Conservation (phyloP, 2,329 filamentous ascomycete species). For the Elsinoe necatrix region DNA sequence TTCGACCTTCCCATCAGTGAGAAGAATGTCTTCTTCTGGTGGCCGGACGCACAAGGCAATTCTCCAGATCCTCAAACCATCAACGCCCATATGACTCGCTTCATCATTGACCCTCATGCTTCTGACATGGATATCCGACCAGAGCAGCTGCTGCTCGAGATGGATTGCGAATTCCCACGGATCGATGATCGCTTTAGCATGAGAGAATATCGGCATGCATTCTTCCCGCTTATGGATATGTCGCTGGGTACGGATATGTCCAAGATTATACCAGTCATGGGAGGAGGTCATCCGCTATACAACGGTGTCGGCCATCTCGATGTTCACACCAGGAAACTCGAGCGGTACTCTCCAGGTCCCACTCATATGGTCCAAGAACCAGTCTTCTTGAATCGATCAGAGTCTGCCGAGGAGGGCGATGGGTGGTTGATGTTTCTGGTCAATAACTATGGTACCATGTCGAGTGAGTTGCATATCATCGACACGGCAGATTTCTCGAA, state of each 20-base stretch:
- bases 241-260: neutral
- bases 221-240: neutral
- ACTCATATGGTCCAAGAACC: constrained; percentile 43
- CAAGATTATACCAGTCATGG: neutral
- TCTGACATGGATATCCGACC: neutral
- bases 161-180: neutral
- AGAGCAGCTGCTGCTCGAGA: neutral
- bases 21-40: constrained; percentile 36
- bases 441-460: constrained; percentile 28
- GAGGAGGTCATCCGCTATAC: neutral
- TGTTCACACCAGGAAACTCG: neutral
- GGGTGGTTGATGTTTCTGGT: constrained; percentile 44
- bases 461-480: constrained; percentile 33
- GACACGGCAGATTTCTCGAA: constrained; percentile 34
- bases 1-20: constrained; percentile 33
- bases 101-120: neutral
- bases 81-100: neutral
- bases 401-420: constrained; percentile 39
- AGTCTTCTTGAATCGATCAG: constrained; percentile 41
- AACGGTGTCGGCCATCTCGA: neutral
- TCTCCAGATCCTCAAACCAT: neutral
- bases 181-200: neutral
- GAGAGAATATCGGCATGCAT: neutral
- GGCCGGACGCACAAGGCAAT: neutral
- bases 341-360: constrained; percentile 12